A percentile compares a stretch with the other conserved stretches of the same genome.
Evolutionary conservation across 176 grass and related monocot genomes (phyloP).

Genomic region (Hordeum vulgare): MorexV3_pseudomolecules_assembly NC_058524.1:140428452-140428951

Average conservation of each 20-base stretch:
- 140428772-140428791: neutral
- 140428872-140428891: too few species aligned
- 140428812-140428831: neutral
- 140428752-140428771: neutral
- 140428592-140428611: slow-evolving; percentile 80
- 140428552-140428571: slow-evolving; percentile 85
- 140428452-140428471: slow-evolving; percentile 83
- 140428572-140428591: slow-evolving; percentile 21
- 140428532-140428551: slow-evolving; percentile 94
- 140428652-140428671: slow-evolving; percentile 61
- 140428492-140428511: slow-evolving; percentile 58
- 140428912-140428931: too few species aligned
- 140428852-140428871: too few species aligned
- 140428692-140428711: slow-evolving; percentile 64
- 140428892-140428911: too few species aligned
- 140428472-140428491: slow-evolving; percentile 58
- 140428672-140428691: slow-evolving; percentile 83
- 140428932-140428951: too few species aligned
- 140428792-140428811: neutral
- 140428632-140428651: slow-evolving; percentile 89
- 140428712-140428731: slow-evolving; percentile 39
- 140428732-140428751: neutral
- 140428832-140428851: too few species aligned
- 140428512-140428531: slow-evolving; percentile 41
- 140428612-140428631: slow-evolving; percentile 57